Evolutionary conservation across 2,329 filamentous ascomycete genomes (phyloP), one percentile per base, ranked within the genome.

Genomic region (Monilinia aucupariae): DNA sequence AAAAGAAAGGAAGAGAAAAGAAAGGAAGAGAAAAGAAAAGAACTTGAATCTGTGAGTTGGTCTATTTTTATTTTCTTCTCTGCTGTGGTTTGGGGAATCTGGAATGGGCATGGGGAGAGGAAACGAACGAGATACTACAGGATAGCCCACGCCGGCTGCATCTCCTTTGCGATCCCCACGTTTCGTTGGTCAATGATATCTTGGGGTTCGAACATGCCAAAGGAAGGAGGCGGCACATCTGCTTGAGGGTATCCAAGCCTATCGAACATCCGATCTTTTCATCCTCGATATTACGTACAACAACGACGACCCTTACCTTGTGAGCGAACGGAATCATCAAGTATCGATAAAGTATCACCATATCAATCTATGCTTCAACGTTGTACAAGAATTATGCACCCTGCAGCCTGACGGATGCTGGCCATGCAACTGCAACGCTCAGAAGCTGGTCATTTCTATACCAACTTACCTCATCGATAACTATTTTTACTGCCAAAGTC

Each of bases 391-490:
- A 69, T 68, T 65, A 71, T 73, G 70, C 69, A 70, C 68, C 65
- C 71, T 72, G 71, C 71, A 71, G 70, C 70, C 70, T 68, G 67
- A 66, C 67, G 64, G 61, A 69, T 70, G 68, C 70, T 71, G 67
- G 68, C 69, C 66, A 72, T 72, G 69, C 69, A 72, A 68, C 64
- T 72, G 69, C 69, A 72, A 69, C 65, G 64, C 67, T 65, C 66
- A 64, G 60, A 64, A 66, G 39, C 20, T 67, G 64, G 60, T 61
- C 68, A 64, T 69, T 66, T 64, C 62, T 59, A 54, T 61, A 59
- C 60, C 55, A 51, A 66, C 61, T 61, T 66, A 64, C 49, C 59
- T 53, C 25, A 59, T 45, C 48, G 32, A 61, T 63, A 65, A 68
- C 68, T 61, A 64, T 64, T 66, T 65, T 61, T 43, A 32, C 58